phyloP scores from a whole-genome alignment of 768 basidiomycete genomes.

The Mycena amicta region DNA sequence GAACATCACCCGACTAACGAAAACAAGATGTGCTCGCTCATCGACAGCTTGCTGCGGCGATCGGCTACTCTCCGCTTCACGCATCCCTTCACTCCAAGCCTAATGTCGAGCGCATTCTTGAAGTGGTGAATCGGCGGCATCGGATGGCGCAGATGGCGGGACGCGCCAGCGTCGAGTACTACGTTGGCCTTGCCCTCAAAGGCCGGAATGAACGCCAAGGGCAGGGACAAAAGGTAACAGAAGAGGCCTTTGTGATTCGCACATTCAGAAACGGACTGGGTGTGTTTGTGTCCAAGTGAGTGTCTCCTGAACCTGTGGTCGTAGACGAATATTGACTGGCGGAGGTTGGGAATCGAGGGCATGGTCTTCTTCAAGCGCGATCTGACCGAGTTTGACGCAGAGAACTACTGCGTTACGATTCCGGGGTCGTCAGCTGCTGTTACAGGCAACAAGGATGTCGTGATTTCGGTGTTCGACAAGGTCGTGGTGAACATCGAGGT shows the following conservation, averaged over 20 bases:
- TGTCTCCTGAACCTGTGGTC: no score
- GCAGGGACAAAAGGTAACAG: conserved; percentile 44
- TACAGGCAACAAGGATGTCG: conserved; percentile 41
- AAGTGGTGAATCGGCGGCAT: conserved; percentile 88
- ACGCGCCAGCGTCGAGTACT: conserved; percentile 95
- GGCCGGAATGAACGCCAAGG: conserved; percentile 50
- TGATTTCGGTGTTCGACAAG: conserved; percentile 91
- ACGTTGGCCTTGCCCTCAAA: conserved; percentile 90
- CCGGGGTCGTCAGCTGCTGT: conserved; percentile 40
- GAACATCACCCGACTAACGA: not conserved
- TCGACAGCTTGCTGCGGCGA: conserved; percentile 89
- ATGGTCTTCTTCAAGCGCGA: conserved; percentile 92
- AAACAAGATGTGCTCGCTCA: conserved; percentile 94
- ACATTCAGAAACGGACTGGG: conserved; percentile 93
- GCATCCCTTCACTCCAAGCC: conserved; percentile 84
- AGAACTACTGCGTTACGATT: conserved; percentile 82
- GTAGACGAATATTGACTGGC: no score
- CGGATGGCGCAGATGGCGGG: conserved; percentile 98
- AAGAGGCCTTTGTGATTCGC: conserved; percentile 92
- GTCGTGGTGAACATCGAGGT: conserved; percentile 88
- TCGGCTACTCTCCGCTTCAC: conserved; percentile 81
- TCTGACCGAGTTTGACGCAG: conserved; percentile 80
- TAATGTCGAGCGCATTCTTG: conserved; percentile 84
- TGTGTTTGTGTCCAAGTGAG: conserved; percentile 95
- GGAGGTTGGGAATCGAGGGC: conserved; percentile 94